Base-by-base conservation (phyloP, 352 stramenopile species). In the Pythium brachiatum region DNA sequence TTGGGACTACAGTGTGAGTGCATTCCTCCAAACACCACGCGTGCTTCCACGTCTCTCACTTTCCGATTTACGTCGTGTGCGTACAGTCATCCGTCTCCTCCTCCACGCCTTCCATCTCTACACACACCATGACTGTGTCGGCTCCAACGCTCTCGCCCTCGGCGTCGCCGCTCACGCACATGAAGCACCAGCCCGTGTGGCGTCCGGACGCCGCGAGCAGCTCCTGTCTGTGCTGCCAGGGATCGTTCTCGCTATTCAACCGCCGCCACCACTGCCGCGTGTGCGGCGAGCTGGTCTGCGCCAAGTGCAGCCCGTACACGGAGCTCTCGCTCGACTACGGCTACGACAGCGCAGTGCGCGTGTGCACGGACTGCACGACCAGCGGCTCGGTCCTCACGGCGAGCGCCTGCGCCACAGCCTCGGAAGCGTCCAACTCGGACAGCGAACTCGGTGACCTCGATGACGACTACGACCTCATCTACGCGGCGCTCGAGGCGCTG, bases 221-320 rank as follows among this genome's bases (percentile, higher is more conserved):
- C 70, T 78, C 80, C 58, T 93, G 84, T 51, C 68, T 86, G 21
- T 84, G 79, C 70, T 93, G 84, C 65, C 69, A 77, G 44, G 69
- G 78, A 53, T 60, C 76, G 52, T 93, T 93, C 74, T 89, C 81
- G 55, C 78, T 90, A 53, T 90, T 80, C 75, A 76, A 79, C 11
- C 83, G 83, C 38, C 84, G 83, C 58, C 84, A 94, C 73, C 83
- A 90, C 72, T 94, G 85, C 72, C 79, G 83, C 53, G 82, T 83
- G 0, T 94, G 85, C 53, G 83, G 83, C 7, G 78, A 90, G 59
- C 77, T 94, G 15, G 85, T 94, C 13, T 94, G 85, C 60, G 78
- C 60, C 34, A 75, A 86, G 21, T 94, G 85, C 74, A 88, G 74
- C 25, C 85, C 83, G 13, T 88, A 79, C 66, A 80, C 61, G 27